Evolutionary conservation across 164 flowering plant genomes (phyloP).

Genomic region (Dillenia suffruticosa): DNA sequence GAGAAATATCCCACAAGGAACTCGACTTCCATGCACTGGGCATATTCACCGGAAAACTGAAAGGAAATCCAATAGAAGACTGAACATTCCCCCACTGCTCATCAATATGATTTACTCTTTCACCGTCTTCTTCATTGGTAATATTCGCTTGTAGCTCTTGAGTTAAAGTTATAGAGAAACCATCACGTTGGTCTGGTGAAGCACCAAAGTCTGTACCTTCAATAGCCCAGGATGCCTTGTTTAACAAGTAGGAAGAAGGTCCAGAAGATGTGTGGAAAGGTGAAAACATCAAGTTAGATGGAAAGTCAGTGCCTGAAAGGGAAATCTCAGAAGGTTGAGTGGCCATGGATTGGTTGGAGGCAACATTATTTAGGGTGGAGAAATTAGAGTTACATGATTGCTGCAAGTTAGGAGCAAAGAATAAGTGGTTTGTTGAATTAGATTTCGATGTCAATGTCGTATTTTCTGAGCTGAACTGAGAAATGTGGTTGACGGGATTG

Average conservation of each 20-base stretch:
- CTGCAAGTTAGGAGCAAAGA: too few relatives aligned
- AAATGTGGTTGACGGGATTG: too few relatives aligned
- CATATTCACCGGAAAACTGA: slow-evolving; percentile 13
- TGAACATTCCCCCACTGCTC: slow-evolving; percentile 18
- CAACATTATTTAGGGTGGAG: too few relatives aligned
- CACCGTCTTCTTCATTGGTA: neutral
- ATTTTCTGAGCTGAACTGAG: slow-evolving; percentile 11
- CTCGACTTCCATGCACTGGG: slow-evolving; percentile 29
- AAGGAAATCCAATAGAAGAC: slow-evolving; percentile 18
- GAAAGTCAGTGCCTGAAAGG: slow-evolving; percentile 11
- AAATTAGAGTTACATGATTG: too few relatives aligned
- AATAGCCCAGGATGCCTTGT: neutral
- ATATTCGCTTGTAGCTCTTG: neutral
- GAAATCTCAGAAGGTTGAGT: neutral
- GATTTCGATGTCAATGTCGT: slow-evolving; percentile 6
- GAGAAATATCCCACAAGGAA: slow-evolving; percentile 35
- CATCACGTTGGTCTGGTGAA: neutral
- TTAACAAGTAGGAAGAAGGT: slow-evolving; percentile 5
- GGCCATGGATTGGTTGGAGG: too few relatives aligned
- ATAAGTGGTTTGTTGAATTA: neutral
- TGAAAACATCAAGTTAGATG: slow-evolving; percentile 18
- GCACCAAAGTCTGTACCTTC: neutral
- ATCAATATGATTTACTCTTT: neutral
- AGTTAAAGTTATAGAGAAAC: neutral
- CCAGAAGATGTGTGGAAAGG: slow-evolving; percentile 15